Percentiles rank a stretch among this genome's conserved stretches.
Evolutionary conservation across 352 stramenopile species (phyloP).

Genomic region (Elongisporangium prolatum): DNA sequence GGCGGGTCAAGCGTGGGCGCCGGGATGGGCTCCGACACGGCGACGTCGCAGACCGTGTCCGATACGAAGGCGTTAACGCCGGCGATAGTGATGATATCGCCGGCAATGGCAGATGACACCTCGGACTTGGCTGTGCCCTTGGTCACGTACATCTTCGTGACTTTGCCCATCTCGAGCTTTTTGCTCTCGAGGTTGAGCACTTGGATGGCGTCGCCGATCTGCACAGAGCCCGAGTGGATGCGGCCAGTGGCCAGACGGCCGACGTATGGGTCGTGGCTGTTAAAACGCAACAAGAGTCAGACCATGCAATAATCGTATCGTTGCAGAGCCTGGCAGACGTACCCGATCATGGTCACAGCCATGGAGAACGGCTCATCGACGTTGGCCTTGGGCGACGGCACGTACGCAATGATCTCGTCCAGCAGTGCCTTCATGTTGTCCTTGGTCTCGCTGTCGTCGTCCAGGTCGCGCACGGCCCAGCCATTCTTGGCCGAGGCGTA

Average conservation of each 20-base stretch:
- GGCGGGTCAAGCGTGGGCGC: slow-evolving; percentile 94
- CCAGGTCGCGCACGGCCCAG: slow-evolving; percentile 92
- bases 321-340: slow-evolving; percentile 4
- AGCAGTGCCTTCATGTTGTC: slow-evolving; percentile 95
- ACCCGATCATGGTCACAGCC: slow-evolving; percentile 94
- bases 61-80: slow-evolving; percentile 90
- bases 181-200: slow-evolving; percentile 87
- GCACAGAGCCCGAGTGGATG: slow-evolving; percentile 87
- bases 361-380: slow-evolving; percentile 90
- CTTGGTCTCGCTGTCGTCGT: slow-evolving; percentile 49
- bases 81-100: slow-evolving; percentile 97
- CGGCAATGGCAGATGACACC: slow-evolving; percentile 83
- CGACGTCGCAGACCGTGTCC: slow-evolving; percentile 83
- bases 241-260: slow-evolving; percentile 95
- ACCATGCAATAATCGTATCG: not conserved
- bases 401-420: slow-evolving; percentile 94
- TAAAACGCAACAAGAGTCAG: not conserved
- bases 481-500: slow-evolving; percentile 95
- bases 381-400: slow-evolving; percentile 85
- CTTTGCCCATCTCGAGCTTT: slow-evolving; percentile 64
- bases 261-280: slow-evolving; percentile 97
- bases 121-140: slow-evolving; percentile 80
- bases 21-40: slow-evolving; percentile 80
- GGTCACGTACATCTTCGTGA: slow-evolving; percentile 89
- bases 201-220: slow-evolving; percentile 86